Evolutionary conservation across 371 early-diverging fungal genomes (phyloP).

Genomic region (Fennellomyces sp.): DNA sequence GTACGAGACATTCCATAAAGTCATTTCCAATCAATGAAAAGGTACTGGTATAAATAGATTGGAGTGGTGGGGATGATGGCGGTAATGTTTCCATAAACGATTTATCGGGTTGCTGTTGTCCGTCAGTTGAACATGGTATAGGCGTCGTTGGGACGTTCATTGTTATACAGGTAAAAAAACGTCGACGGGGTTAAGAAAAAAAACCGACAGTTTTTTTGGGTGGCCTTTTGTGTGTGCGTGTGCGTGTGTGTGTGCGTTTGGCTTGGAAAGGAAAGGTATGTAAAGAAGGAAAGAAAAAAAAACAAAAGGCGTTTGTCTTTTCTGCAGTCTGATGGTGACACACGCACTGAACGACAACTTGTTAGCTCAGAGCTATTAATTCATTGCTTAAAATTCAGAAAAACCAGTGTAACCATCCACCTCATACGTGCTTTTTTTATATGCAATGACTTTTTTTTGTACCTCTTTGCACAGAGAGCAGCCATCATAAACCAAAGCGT

Average conservation of each 20-base stretch:
- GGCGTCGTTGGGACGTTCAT: constrained; percentile 16
- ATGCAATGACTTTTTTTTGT: too few species aligned
- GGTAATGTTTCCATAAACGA: background rate
- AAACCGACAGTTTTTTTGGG: too few species aligned
- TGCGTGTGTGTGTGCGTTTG: background rate
- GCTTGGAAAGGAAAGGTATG: background rate
- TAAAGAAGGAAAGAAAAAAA: constrained; percentile 10
- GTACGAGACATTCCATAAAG: constrained; percentile 11
- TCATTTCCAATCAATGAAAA: constrained; percentile 15
- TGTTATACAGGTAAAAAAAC: background rate
- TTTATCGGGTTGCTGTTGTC: constrained; percentile 12
- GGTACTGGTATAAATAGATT: constrained; percentile 13
- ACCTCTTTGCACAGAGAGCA: too few species aligned
- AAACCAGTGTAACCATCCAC: too few species aligned
- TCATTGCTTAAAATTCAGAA: too few species aligned
- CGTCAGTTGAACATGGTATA: constrained; percentile 2
- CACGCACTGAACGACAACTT: too few species aligned
- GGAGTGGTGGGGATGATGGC: constrained; percentile 7
- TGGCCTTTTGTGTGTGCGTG: background rate
- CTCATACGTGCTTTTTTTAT: too few species aligned
- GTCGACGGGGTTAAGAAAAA: background rate
- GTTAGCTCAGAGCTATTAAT: too few species aligned
- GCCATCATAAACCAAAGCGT: too few species aligned
- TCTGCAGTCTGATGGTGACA: background rate
- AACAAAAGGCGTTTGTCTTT: background rate